Percentiles rank a stretch among this genome's conserved stretches.
Conservation (phyloP, 305 asterid species). For the Fraxinus velutina region DNA sequence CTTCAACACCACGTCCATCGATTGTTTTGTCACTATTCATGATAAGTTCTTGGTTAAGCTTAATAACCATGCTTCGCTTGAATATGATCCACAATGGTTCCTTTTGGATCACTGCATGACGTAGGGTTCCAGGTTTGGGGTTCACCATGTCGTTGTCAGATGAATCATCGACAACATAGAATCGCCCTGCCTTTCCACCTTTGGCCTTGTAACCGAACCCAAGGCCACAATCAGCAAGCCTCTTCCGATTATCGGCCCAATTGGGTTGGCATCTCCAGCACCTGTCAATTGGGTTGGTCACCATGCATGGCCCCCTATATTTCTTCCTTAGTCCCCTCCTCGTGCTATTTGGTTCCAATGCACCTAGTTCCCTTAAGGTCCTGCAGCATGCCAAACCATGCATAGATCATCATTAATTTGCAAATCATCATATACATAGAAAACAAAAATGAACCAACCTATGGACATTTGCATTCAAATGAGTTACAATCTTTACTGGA, state of each 20-base stretch:
- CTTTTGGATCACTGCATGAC: constrained; percentile 66
- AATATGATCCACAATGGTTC: constrained; percentile 70
- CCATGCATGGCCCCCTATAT: constrained; percentile 48
- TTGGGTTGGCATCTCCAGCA: constrained; percentile 69
- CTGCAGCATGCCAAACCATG: constrained; percentile 23
- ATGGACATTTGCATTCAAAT: constrained; percentile 29
- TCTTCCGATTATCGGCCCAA: constrained; percentile 57
- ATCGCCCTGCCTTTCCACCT: constrained; percentile 54
- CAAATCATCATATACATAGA: neutral
- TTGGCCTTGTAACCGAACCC: constrained; percentile 61
- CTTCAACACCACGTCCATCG: constrained; percentile 58
- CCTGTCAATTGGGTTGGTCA: constrained; percentile 59
- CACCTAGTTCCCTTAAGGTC: constrained; percentile 28
- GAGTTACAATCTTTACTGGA: constrained; percentile 40
- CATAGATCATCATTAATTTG: neutral
- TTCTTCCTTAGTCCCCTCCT: constrained; percentile 34
- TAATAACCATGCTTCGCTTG: constrained; percentile 44
- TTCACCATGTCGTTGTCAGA: constrained; percentile 43
- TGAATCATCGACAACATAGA: constrained; percentile 50
- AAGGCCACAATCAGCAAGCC: constrained; percentile 61
- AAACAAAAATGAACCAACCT: constrained; percentile 11
- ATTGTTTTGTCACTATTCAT: constrained; percentile 57
- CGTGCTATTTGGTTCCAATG: constrained; percentile 26
- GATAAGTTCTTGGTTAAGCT: constrained; percentile 51
- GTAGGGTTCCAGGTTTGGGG: constrained; percentile 66